Evolutionary conservation across 805 yeast species (phyloP), one percentile per base, ranked within the genome.

Genomic region (Ogataea henricii): DNA sequence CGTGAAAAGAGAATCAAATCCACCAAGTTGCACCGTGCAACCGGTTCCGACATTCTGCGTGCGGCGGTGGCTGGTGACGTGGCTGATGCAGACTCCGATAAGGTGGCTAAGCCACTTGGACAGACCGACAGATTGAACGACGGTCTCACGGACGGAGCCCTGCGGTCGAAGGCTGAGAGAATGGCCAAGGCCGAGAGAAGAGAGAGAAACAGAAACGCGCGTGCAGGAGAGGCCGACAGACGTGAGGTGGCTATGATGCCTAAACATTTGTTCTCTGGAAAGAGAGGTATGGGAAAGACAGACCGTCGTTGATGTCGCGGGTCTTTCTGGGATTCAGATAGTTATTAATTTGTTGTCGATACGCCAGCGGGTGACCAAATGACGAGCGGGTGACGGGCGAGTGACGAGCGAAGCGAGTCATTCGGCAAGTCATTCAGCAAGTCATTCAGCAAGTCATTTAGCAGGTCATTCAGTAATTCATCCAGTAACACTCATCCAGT

Each of bases 161-260:
- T 83, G 66, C 82, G 96, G 69, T 73, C 85, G 40, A 89, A 86
- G 72, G 90, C 96, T 48, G 94, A 85, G 57, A 84, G 94, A 77
- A 74, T 90, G 72, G 86, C 82, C 65, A 91, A 90, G 76, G 69
- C 88, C 60, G 91, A 88, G 69, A 89, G 96, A 81, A 84, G 96
- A 73, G 95, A 87, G 65, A 83, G 98, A 75, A 89, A 91, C 73
- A 85, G 91, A 76, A 70, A 77, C 64, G 97, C 97, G 36, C 84
- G 96, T 71, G 87, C 83, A 57, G 97, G 98, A 75, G 99, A 94
- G 75, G 87, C 88, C 64, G 99, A 94, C 73, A 85, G 98, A 71
- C 96, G 89, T 68, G 76, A 82, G 48, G 80, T 90, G 46, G 94
- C 87, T 44, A 74, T 88, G 53, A 70, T 88, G 73, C 96, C 97